Percentiles rank a stretch among this genome's conserved stretches.
These are phyloP conservation scores for Microstegium vimineum DNA, from an alignment of 176 grass and related monocot genomes.

Conservation along the genomic window DNA sequence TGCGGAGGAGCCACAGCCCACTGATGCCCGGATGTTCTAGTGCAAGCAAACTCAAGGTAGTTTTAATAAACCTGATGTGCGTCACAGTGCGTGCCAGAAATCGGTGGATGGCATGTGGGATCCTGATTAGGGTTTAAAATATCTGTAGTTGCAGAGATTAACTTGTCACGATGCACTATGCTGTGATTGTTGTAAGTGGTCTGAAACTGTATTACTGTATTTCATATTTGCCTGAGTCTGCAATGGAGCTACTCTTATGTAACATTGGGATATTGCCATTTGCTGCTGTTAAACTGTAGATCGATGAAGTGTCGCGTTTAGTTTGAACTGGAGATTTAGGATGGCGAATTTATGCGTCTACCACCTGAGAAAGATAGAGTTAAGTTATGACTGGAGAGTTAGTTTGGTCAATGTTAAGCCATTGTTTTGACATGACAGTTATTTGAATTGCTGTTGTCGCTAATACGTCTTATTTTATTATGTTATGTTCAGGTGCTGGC, in stretches of 20 bases:
- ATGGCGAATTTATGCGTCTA: neutral
- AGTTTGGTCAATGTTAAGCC: neutral
- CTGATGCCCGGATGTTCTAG: neutral
- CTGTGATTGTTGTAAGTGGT: neutral
- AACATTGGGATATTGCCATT: neutral
- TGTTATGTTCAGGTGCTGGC: constrained; percentile 43
- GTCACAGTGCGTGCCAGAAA: neutral
- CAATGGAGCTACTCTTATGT: neutral
- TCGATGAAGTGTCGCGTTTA: neutral
- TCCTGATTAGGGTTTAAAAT: neutral
- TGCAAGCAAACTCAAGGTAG: neutral
- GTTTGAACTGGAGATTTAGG: neutral
- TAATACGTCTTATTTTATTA: neutral
- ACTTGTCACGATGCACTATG: neutral
- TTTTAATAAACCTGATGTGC: neutral
- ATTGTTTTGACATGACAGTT: neutral
- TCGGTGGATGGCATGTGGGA: neutral
- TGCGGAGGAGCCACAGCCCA: neutral
- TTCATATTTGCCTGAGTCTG: neutral
- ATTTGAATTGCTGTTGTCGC: neutral
- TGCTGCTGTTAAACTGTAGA: neutral
- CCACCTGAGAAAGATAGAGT: neutral
- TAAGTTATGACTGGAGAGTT: neutral
- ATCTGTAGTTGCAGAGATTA: neutral
- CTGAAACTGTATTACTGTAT: neutral